Conservation (phyloP, 208 protist species). For the Wallacemonas sp. region DNA sequence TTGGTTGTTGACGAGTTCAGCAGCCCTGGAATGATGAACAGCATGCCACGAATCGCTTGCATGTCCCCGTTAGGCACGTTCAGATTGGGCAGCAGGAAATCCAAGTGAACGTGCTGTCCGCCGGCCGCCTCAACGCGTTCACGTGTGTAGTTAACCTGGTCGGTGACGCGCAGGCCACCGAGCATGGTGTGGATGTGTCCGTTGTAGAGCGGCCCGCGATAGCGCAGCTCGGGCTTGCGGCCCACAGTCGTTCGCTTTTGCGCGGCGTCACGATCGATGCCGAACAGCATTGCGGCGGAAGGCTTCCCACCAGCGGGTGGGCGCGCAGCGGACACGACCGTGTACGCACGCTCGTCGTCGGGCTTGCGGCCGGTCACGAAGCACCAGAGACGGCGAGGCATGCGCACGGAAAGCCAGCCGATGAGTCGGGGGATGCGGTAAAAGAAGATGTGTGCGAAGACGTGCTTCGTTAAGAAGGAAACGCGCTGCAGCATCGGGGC, state of each 20-base stretch:
- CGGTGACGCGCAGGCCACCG: constrained; percentile 14
- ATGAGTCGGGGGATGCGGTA: constrained; percentile 27
- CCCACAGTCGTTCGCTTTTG: background rate
- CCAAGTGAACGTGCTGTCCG: constrained; percentile 44
- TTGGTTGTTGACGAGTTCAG: constrained; percentile 11
- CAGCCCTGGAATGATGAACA: constrained; percentile 35
- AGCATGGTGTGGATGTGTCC: constrained; percentile 53
- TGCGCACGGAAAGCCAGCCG: constrained; percentile 7
- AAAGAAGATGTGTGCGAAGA: constrained; percentile 24
- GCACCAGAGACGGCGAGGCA: constrained; percentile 14
- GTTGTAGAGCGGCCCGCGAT: constrained; percentile 47
- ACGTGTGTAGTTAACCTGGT: constrained; percentile 25
- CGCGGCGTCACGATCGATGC: background rate
- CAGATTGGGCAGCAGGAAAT: constrained; percentile 28
- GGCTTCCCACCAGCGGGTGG: background rate
- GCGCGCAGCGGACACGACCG: background rate
- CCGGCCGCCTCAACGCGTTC: constrained; percentile 30
- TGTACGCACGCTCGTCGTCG: constrained; percentile 2
- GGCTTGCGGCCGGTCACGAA: constrained; percentile 2
- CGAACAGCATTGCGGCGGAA: background rate
- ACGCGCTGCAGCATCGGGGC: constrained; percentile 11
- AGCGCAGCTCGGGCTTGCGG: constrained; percentile 16
- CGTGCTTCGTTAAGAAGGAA: constrained; percentile 25
- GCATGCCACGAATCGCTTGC: constrained; percentile 10
- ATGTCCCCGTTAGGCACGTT: too few species aligned